Percentiles rank a stretch among this genome's conserved stretches.
These are phyloP conservation scores for Pyricularia pennisetigena DNA, from an alignment of 2,329 filamentous ascomycete genomes.

Conservation along the genomic window DNA sequence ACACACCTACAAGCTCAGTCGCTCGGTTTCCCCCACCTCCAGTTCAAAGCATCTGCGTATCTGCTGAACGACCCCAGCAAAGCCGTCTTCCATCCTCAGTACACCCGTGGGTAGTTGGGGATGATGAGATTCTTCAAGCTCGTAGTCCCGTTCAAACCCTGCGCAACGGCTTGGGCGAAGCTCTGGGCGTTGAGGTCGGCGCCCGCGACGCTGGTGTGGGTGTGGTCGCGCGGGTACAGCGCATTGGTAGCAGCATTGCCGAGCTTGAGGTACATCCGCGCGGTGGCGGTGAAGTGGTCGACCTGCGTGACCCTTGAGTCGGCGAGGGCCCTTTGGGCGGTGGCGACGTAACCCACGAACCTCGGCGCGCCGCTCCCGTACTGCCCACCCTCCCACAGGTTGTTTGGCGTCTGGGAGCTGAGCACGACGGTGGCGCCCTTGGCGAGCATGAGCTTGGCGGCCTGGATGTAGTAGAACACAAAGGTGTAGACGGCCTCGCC, in stretches of 20 bases:
- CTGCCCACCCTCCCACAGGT: slow-evolving; percentile 48
- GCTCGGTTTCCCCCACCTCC: background rate
- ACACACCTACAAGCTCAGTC: too few species aligned
- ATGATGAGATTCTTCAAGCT: background rate
- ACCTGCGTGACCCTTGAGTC: slow-evolving; percentile 40
- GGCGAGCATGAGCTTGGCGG: slow-evolving; percentile 38
- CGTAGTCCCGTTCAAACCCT: background rate
- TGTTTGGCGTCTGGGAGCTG: slow-evolving; percentile 43
- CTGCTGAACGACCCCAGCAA: background rate
- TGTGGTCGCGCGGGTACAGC: slow-evolving; percentile 51
- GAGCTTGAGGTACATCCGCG: slow-evolving; percentile 31
- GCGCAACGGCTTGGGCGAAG: slow-evolving; percentile 31
- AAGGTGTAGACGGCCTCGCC: slow-evolving; percentile 50
- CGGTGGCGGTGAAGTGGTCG: slow-evolving; percentile 49
- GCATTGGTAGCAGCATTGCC: slow-evolving; percentile 39
- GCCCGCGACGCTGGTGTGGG: slow-evolving; percentile 47
- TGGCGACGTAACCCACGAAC: slow-evolving; percentile 46
- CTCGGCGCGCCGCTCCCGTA: slow-evolving; percentile 37
- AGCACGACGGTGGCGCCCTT: slow-evolving; percentile 54
- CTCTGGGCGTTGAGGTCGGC: slow-evolving; percentile 45
- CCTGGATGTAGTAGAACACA: slow-evolving; percentile 48
- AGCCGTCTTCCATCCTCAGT: background rate
- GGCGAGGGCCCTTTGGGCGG: slow-evolving; percentile 23
- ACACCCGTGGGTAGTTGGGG: background rate
- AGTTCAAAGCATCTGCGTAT: background rate